Conservation (phyloP, 2,329 filamentous ascomycete species). For the Emydomyces testavorans region DNA sequence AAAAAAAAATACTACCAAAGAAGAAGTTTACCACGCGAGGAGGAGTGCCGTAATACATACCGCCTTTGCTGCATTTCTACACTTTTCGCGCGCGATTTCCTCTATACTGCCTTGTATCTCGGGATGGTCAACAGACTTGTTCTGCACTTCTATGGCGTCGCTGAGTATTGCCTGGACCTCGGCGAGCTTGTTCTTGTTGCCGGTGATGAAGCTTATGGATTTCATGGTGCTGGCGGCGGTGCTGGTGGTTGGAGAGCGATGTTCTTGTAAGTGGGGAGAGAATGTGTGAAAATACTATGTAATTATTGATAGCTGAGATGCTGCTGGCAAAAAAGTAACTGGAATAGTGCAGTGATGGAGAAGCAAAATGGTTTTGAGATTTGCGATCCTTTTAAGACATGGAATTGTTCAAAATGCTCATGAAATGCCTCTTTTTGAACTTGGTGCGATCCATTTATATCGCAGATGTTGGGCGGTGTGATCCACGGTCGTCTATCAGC, state of each 20-base stretch:
- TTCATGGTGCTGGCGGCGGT: conserved; percentile 30
- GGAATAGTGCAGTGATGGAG: background rate
- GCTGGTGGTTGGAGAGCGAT: background rate
- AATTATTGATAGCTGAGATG: too few species aligned
- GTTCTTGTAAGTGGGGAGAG: background rate
- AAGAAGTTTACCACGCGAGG: too few species aligned
- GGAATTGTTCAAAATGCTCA: too few species aligned
- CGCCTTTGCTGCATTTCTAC: conserved; percentile 62
- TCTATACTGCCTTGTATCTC: conserved; percentile 90
- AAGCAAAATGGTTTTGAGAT: background rate
- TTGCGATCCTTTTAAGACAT: too few species aligned
- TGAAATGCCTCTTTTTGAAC: too few species aligned
- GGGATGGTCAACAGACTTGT: conserved; percentile 63
- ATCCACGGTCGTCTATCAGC: too few species aligned
- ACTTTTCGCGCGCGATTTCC: conserved; percentile 83
- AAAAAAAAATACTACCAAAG: background rate
- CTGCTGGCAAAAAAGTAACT: background rate
- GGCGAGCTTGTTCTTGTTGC: conserved; percentile 84
- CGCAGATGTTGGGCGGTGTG: too few species aligned
- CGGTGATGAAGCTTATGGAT: conserved; percentile 81
- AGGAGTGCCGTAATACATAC: conserved; percentile 40
- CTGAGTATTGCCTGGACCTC: conserved; percentile 84
- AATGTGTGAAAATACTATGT: background rate
- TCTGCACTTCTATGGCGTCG: conserved; percentile 58
- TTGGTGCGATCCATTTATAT: too few species aligned